phyloP scores from a whole-genome alignment of 148 eudicot genomes.

The Hydrangea macrophylla region DNA sequence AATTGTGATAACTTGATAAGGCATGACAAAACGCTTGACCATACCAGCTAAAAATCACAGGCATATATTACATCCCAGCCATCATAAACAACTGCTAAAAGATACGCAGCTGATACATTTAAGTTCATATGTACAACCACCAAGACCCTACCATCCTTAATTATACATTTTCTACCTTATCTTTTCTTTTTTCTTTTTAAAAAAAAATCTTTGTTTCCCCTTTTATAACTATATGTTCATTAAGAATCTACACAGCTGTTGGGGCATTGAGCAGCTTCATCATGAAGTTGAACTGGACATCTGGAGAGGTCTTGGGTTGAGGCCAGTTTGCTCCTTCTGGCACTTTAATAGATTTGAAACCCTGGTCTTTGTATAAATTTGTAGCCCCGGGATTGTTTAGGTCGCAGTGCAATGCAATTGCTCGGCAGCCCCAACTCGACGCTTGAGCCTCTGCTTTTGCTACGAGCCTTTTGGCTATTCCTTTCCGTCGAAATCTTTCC shows the following conservation, averaged over 20 bases:
- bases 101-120: neutral
- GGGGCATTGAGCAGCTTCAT: slow-evolving; percentile 64
- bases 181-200: neutral
- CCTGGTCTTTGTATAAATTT: slow-evolving; percentile 58
- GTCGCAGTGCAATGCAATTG: slow-evolving; percentile 89
- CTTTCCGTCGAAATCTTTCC: slow-evolving; percentile 72
- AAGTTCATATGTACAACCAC: neutral
- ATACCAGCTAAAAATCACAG: neutral
- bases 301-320: slow-evolving; percentile 76
- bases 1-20: too few relatives aligned
- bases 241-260: slow-evolving; percentile 2
- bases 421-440: slow-evolving; percentile 75
- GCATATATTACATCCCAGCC: neutral
- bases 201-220: too few relatives aligned
- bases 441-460: slow-evolving; percentile 86
- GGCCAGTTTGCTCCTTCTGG: slow-evolving; percentile 94
- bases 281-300: slow-evolving; percentile 72
- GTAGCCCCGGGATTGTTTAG: slow-evolving; percentile 65
- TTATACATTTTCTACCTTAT: neutral
- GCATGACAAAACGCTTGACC: neutral
- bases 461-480: slow-evolving; percentile 75
- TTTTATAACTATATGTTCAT: neutral
- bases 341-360: slow-evolving; percentile 60
- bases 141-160: neutral
- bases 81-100: neutral